phyloP scores from a whole-genome alignment of 179 eudicot species.

The Sideroxylon spinosum region DNA sequence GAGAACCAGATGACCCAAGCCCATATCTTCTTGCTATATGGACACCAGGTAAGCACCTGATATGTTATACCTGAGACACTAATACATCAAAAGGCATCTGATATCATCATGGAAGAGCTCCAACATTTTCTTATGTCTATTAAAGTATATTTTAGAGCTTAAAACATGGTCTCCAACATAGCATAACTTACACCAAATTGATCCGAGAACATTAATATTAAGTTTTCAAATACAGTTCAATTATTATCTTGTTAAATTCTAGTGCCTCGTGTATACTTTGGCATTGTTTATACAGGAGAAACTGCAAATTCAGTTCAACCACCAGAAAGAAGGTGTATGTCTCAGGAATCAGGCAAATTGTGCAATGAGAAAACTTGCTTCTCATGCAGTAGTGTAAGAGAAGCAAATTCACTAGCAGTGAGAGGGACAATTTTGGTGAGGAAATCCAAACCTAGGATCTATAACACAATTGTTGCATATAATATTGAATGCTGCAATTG shows the following conservation, averaged over 20 bases:
- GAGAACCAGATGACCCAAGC: conserved; percentile 67
- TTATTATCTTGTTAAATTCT: background rate
- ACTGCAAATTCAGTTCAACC: conserved; percentile 43
- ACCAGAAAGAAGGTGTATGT: conserved; percentile 29
- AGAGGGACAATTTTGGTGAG: conserved; percentile 52
- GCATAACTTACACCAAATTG: background rate
- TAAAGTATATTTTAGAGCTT: background rate
- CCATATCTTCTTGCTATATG: conserved; percentile 64
- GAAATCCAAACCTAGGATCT: background rate
- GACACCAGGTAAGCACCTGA: conserved; percentile 45
- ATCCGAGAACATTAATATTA: background rate
- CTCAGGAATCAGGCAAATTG: conserved; percentile 26
- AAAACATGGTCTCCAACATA: background rate
- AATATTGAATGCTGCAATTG: no score
- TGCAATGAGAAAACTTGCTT: conserved; percentile 35
- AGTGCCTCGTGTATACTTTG: background rate
- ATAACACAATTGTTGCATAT: background rate
- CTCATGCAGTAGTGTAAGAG: conserved; percentile 41
- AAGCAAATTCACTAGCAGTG: conserved; percentile 37
- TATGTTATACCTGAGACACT: background rate
- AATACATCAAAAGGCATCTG: no score
- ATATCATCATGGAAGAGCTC: background rate
- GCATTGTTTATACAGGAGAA: conserved; percentile 32
- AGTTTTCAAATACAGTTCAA: background rate
- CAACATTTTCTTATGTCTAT: background rate